A percentile compares a stretch with the other conserved stretches of the same genome.
Evolutionary conservation across 768 basidiomycete species (phyloP).

Genomic region (Kwoniella dejecticola): DNA sequence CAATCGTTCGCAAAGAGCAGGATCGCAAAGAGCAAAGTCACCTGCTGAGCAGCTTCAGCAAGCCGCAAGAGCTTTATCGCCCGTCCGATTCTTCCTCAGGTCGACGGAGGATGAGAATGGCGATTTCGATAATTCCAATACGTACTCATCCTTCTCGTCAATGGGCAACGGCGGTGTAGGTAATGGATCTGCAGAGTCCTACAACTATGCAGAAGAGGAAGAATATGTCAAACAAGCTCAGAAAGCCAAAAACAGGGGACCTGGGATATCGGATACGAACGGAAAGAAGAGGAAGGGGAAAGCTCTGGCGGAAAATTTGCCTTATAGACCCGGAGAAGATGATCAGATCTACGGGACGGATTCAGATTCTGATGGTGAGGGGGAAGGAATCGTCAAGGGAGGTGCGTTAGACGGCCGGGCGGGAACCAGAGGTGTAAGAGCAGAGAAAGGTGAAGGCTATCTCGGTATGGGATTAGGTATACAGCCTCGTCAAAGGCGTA

Average conservation of each 20-base stretch:
- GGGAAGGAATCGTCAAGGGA: conserved; percentile 40
- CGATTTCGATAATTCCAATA: conserved; percentile 26
- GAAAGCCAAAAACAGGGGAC: conserved; percentile 8
- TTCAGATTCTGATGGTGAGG: conserved; percentile 41
- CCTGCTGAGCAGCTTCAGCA: conserved; percentile 38
- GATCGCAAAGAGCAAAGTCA: conserved; percentile 31
- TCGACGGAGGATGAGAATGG: conserved; percentile 30
- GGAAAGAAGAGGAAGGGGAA: conserved; percentile 27
- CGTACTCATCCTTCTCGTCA: conserved; percentile 37
- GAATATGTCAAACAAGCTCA: conserved; percentile 32
- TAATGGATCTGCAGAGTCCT: conserved; percentile 27
- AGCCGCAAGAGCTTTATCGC: conserved; percentile 45
- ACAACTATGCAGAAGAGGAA: conserved; percentile 45
- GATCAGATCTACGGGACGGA: conserved; percentile 36
- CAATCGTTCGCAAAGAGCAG: conserved; percentile 4
- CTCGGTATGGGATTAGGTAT: conserved; percentile 48
- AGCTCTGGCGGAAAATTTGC: conserved; percentile 39
- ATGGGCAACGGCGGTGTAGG: conserved; percentile 16
- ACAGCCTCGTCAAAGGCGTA: conserved; percentile 35
- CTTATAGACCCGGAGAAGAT: conserved; percentile 48
- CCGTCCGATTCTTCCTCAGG: conserved; percentile 46
- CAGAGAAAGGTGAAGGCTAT: conserved; percentile 47
- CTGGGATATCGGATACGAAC: conserved; percentile 24
- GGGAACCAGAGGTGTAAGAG: conserved; percentile 39
- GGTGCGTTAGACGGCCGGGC: conserved; percentile 46